phyloP scores from a whole-genome alignment of 225 moss, liverwort and hornwort genomes.

The Straminergon stramineum region DNA sequence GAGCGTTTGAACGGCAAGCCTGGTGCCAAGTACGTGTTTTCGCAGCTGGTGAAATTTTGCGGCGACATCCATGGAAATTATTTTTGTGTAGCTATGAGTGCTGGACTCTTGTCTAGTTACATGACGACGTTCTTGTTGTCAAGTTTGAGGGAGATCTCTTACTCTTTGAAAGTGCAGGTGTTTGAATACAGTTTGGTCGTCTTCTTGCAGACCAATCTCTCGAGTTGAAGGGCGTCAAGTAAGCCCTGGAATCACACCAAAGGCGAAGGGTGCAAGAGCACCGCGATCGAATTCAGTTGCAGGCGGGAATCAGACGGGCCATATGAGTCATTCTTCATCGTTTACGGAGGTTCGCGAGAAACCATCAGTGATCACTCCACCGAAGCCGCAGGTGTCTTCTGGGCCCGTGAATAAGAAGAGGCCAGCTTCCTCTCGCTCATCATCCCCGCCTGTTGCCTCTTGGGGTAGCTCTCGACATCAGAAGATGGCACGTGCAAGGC shows the following conservation, averaged over 20 bases:
- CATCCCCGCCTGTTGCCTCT: slow-evolving; percentile 68
- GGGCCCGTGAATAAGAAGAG: slow-evolving; percentile 57
- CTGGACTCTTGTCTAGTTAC: neutral
- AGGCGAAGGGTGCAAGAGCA: slow-evolving; percentile 82
- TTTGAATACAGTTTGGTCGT: neutral
- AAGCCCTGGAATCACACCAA: slow-evolving; percentile 36
- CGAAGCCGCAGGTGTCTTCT: slow-evolving; percentile 35
- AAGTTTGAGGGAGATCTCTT: neutral
- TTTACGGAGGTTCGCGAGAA: slow-evolving; percentile 67
- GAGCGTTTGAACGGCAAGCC: slow-evolving; percentile 45
- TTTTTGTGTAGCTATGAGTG: neutral
- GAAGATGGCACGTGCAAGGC: slow-evolving; percentile 75
- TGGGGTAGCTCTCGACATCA: slow-evolving; percentile 83
- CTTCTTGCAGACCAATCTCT: slow-evolving; percentile 32
- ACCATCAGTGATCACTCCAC: slow-evolving; percentile 19
- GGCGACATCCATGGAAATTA: neutral
- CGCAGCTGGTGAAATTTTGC: neutral
- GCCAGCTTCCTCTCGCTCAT: slow-evolving; percentile 69
- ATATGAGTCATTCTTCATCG: slow-evolving; percentile 49
- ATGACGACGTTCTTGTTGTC: neutral
- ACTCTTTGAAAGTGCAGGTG: neutral
- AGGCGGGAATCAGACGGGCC: slow-evolving; percentile 33
- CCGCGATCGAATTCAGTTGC: slow-evolving; percentile 68
- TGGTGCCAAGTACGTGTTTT: slow-evolving; percentile 44
- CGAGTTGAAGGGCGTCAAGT: slow-evolving; percentile 50